Evolutionary conservation across 768 basidiomycete species (phyloP), one percentile per base, ranked within the genome.

Genomic region (Podaxis sp.): DNA sequence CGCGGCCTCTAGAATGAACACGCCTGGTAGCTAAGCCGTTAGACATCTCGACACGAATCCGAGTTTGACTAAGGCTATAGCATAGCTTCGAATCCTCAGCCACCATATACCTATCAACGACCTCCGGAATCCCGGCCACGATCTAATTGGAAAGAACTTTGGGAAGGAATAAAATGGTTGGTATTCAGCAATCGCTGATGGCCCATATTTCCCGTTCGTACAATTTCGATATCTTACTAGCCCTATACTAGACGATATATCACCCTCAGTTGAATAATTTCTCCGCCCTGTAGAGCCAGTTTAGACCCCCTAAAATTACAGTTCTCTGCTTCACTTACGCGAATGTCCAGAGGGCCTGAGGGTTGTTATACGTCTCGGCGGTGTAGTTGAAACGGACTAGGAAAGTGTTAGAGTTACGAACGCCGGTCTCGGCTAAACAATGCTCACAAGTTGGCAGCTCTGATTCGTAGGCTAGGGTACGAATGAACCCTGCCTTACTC

Each of bases 381-480:
- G 86, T 87, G 69, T 87, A 87, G 11, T 84, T 76, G 74, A 87
- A 87, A 37, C 84, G 83, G 67, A 82, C 84, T 85, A 69, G 49
- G 51, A 37, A 12, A 33, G 17, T 24, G 40, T 41, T 52, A 46
- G 56, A 13, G 20, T 12, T 6, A 15, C 37, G 15, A 30, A 26
- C 28, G 26, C 40, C 11, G 38, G 36, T 6, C 3, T 46, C 11
- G 24, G 20, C 37, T 55, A 22, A 38, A 10, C 33, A 2, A 36
- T 6, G 69, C 74, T 63, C 59, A 76, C 77, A 64, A 52, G 69
- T 64, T 17, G 78, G 77, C 50, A 78, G 70, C 64, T 80, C 80
- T 28, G 81, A 81, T 3, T 77, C 64, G 64, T 80, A 82, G 8
- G 81, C 81, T 79, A 56, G 15, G 50, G 7, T 58, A 13, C 37